phyloP scores from a whole-genome alignment of 176 grass and related monocot genomes.

The Tuctoria greenei region DNA sequence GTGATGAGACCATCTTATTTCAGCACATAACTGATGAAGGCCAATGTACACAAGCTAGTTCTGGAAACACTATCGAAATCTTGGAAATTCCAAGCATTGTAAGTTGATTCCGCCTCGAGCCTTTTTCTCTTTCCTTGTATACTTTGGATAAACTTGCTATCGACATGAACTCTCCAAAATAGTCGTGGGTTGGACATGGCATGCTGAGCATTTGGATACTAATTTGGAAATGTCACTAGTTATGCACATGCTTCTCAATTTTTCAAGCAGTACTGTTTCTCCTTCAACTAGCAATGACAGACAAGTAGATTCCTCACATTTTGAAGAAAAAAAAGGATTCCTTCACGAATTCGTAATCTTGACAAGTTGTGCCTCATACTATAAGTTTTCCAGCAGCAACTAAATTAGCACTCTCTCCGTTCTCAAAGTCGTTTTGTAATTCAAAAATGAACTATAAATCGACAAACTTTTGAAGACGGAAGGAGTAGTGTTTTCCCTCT shows the following conservation, averaged over 20 bases:
- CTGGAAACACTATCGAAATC: neutral
- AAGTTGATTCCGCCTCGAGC: neutral
- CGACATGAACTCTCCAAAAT: neutral
- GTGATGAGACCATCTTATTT: neutral
- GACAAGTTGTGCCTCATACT: neutral
- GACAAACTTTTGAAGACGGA: too few species aligned
- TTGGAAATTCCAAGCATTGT: neutral
- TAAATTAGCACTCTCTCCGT: too few species aligned
- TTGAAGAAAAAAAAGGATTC: conserved; percentile 5
- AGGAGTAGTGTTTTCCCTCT: too few species aligned
- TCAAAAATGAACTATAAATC: too few species aligned
- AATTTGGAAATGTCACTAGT: neutral
- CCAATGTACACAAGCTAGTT: neutral
- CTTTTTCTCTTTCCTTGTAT: neutral
- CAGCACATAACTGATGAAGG: neutral
- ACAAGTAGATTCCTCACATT: neutral
- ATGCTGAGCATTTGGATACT: neutral
- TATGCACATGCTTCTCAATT: neutral
- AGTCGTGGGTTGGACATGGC: neutral
- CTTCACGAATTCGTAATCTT: conserved; percentile 4
- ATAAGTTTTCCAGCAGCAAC: neutral
- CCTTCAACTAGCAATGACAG: neutral
- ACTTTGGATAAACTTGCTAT: neutral
- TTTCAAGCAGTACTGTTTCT: neutral
- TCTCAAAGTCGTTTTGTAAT: too few species aligned